phyloP scores from a whole-genome alignment of 2,329 filamentous ascomycete genomes.

The Magnaporthiopsis incrustans region DNA sequence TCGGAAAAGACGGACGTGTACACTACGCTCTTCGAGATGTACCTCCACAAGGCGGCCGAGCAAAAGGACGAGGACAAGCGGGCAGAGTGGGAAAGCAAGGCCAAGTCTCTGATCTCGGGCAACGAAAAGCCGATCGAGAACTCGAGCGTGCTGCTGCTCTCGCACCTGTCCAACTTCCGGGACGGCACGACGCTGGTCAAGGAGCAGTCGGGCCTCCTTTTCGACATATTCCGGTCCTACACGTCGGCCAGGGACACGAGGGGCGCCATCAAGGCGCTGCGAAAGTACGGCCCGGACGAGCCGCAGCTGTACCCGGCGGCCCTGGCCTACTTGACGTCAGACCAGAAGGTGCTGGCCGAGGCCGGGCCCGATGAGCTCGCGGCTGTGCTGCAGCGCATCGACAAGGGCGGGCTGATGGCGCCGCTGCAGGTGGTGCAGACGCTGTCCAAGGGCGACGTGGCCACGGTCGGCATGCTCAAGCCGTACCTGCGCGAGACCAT shows the following conservation, averaged over 20 bases:
- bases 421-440: conserved; percentile 95
- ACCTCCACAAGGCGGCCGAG: conserved; percentile 77
- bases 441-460: conserved; percentile 59
- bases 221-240: conserved; percentile 95
- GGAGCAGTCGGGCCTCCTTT: conserved; percentile 84
- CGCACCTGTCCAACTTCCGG: conserved; percentile 81
- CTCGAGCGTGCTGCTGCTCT: conserved; percentile 87
- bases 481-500: conserved; percentile 85
- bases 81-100: conserved; percentile 81
- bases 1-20: conserved; percentile 79
- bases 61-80: conserved; percentile 60
- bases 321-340: conserved; percentile 86
- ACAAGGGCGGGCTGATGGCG: conserved; percentile 86
- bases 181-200: conserved; percentile 89
- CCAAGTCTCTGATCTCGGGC: conserved; percentile 70
- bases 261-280: conserved; percentile 81
- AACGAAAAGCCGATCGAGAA: conserved; percentile 76
- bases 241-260: conserved; percentile 85
- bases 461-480: conserved; percentile 97
- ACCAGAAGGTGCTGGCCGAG: conserved; percentile 71
- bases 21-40: conserved; percentile 97
- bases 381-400: conserved; percentile 73
- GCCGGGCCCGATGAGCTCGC: conserved; percentile 77
- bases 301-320: conserved; percentile 89
- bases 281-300: conserved; percentile 86